Evolutionary conservation across 2,329 filamentous ascomycete genomes (phyloP).

Genomic region (Phialophora chinensis): DNA sequence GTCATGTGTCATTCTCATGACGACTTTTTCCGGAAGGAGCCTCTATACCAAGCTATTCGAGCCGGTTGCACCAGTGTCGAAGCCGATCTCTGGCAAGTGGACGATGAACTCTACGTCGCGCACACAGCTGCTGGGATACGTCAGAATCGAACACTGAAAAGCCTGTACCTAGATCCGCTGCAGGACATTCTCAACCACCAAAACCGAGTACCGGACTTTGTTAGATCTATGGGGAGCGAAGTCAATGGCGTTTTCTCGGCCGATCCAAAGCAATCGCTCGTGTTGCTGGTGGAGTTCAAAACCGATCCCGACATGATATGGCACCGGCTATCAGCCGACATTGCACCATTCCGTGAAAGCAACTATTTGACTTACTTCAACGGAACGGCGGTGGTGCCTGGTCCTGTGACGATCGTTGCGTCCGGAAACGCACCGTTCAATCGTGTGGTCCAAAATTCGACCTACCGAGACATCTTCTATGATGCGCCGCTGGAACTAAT

Average conservation of each 20-base stretch:
- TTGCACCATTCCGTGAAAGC: constrained; percentile 54
- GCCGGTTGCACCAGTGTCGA: constrained; percentile 62
- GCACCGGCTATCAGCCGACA: constrained; percentile 47
- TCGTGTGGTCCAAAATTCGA: constrained; percentile 50
- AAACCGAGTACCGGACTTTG: constrained; percentile 51
- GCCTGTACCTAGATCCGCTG: constrained; percentile 60
- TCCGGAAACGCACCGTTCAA: constrained; percentile 60
- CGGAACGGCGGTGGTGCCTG: constrained; percentile 45
- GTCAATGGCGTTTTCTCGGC: constrained; percentile 58
- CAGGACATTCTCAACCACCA: constrained; percentile 55
- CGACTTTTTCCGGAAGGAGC: constrained; percentile 62
- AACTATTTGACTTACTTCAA: constrained; percentile 60
- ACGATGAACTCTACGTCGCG: constrained; percentile 59
- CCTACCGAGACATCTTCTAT: constrained; percentile 62
- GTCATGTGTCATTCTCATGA: constrained; percentile 63
- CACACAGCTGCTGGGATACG: constrained; percentile 57
- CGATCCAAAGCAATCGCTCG: constrained; percentile 55
- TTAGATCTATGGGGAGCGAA: constrained; percentile 25
- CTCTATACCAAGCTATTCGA: constrained; percentile 59
- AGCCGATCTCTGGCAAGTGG: constrained; percentile 60
- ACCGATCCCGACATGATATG: constrained; percentile 48
- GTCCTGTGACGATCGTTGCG: constrained; percentile 60
- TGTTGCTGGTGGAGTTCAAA: constrained; percentile 61
- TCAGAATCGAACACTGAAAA: constrained; percentile 54
- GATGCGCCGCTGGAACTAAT: constrained; percentile 57